phyloP scores from a whole-genome alignment of 2,329 filamentous ascomycete species.

The Exserohilum rostratum region DNA sequence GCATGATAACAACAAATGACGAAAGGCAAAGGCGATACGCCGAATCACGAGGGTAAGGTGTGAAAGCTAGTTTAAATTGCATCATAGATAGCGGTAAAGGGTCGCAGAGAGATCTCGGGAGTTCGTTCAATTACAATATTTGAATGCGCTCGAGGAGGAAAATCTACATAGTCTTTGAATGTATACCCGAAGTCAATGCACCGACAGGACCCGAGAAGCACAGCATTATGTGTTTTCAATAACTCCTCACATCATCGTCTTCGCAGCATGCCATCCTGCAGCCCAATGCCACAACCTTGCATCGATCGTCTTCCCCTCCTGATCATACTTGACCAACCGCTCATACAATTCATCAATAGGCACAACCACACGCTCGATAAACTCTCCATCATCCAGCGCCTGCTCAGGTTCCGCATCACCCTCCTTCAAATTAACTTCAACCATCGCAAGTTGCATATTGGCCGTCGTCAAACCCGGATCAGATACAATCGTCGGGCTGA shows the following conservation, averaged over 20 bases:
- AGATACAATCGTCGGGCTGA: conserved; percentile 70
- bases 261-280: conserved; percentile 60
- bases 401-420: conserved; percentile 61
- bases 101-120: too few species aligned
- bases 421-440: conserved; percentile 61
- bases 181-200: too few species aligned
- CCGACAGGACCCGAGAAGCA: too few species aligned
- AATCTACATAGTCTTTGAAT: too few species aligned
- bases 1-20: too few species aligned
- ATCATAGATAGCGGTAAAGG: too few species aligned
- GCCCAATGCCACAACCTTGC: conserved; percentile 68
- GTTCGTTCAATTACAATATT: too few species aligned
- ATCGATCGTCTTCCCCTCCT: conserved; percentile 60
- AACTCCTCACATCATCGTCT: conserved; percentile 36
- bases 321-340: conserved; percentile 54
- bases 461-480: conserved; percentile 67
- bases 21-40: too few species aligned
- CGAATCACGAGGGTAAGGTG: too few species aligned
- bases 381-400: conserved; percentile 65
- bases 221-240: too few species aligned
- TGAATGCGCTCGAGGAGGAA: too few species aligned
- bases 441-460: conserved; percentile 67
- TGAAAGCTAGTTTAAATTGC: too few species aligned
- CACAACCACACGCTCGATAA: conserved; percentile 65
- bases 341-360: conserved; percentile 63